Evolutionary conservation across 2,329 filamentous ascomycete species (phyloP), one percentile per base, ranked within the genome.

Genomic region (Monosporascus sp.): DNA sequence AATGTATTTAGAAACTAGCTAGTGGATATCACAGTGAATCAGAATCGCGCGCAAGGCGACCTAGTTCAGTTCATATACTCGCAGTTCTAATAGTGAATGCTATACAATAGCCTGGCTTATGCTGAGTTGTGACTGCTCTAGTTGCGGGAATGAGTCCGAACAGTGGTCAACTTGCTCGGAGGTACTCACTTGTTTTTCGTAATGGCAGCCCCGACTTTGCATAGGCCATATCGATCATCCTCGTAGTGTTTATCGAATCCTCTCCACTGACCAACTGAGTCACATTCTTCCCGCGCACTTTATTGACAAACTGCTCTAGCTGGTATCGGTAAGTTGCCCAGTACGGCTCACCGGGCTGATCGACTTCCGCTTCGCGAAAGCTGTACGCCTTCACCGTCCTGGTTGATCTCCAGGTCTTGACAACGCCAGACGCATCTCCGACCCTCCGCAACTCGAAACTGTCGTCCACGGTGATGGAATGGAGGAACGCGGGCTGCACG

Each of bases 271-370:
- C 63, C 73, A 73, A 76, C 22, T 69, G 61, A 2, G 56, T 63
- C 9, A 64, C 64, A 22, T 65, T 60, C 16, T 67, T 59, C 3
- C 69, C 69, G 40, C 68, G 69, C 27, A 75, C 58, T 44, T 58
- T 64, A 54, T 73, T 70, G 3, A 74, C 70, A 49, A 75, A 76
- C 43, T 69, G 64, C 57, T 75, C 71, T 6, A 76, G 62, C 59
- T 71, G 65, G 57, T 72, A 66, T 7, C 71, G 65, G 53, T 74
- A 75, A 3, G 70, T 69, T 7, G 62, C 63, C 72, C 72, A 75
- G 52, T 63, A 66, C 6, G 61, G 50, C 51, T 67, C 64, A 11
- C 65, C 66, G 20, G 61, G 54, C 52, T 64, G 61, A 9, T 59
- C 54, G 24, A 58, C 55, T 2, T 54, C 56, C 19, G 50, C 52